A percentile compares a stretch with the other conserved stretches of the same genome.
phyloP scores from a whole-genome alignment of 2,329 filamentous ascomycete genomes.

The Geosmithia putterillii region DNA sequence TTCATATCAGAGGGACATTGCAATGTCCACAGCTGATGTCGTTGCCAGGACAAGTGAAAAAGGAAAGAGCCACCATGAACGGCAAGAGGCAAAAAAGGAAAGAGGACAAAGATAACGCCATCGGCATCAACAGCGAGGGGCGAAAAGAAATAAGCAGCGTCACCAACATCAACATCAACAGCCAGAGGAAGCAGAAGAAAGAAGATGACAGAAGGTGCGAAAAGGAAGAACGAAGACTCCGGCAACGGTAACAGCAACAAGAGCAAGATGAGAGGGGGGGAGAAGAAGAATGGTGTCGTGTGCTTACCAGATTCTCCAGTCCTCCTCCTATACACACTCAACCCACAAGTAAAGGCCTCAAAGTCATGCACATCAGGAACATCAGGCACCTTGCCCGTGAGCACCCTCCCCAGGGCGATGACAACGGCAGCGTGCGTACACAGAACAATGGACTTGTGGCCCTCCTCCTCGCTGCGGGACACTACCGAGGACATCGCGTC shows the following conservation, averaged over 20 bases:
- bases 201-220: neutral
- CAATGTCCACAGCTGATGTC: too few relatives aligned
- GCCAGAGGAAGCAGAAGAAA: too few relatives aligned
- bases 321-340: slow-evolving; percentile 47
- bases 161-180: too few relatives aligned
- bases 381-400: slow-evolving; percentile 69
- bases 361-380: slow-evolving; percentile 69
- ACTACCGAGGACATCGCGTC: slow-evolving; percentile 60
- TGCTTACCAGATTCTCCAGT: neutral
- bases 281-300: too few relatives aligned
- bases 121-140: too few relatives aligned
- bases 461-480: slow-evolving; percentile 55
- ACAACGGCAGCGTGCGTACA: slow-evolving; percentile 85
- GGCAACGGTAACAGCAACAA: neutral
- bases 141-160: too few relatives aligned
- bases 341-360: slow-evolving; percentile 67
- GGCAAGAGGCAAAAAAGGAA: too few relatives aligned
- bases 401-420: slow-evolving; percentile 70
- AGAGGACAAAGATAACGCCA: too few relatives aligned
- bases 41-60: too few relatives aligned
- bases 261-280: neutral
- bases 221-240: too few relatives aligned
- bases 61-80: too few relatives aligned
- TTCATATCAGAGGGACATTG: too few relatives aligned
- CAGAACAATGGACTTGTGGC: slow-evolving; percentile 60